These are phyloP conservation scores for Nicotiana undulata DNA, from an alignment of 257 asterid genomes.

Conservation along the genomic window DNA sequence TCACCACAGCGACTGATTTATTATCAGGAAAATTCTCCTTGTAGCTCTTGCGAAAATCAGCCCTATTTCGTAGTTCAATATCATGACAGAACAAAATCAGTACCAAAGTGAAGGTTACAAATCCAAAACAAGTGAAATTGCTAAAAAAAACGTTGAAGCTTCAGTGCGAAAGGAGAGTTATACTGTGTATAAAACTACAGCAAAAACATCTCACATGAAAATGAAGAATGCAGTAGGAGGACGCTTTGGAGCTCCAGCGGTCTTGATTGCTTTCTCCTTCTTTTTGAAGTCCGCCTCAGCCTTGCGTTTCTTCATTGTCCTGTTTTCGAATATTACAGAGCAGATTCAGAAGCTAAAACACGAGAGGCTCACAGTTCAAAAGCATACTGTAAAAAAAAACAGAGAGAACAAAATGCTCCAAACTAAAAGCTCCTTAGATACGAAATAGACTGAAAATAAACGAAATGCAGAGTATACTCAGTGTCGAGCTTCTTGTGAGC, in stretches of 20 bases:
- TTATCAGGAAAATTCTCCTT: slow-evolving; percentile 27
- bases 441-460: not conserved
- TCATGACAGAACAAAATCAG: not conserved
- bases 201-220: slow-evolving; percentile 11
- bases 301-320: slow-evolving; percentile 14
- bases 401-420: not conserved
- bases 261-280: slow-evolving; percentile 15
- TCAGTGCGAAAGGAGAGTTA: not conserved
- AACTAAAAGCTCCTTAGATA: not conserved
- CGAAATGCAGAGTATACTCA: not conserved
- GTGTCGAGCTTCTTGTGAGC: slow-evolving; percentile 22
- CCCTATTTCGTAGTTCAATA: slow-evolving; percentile 2
- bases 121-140: not conserved
- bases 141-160: not conserved
- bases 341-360: not conserved
- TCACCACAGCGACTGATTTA: slow-evolving; percentile 16
- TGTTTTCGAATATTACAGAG: not conserved
- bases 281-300: slow-evolving; percentile 5
- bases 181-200: not conserved
- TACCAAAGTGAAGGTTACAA: not conserved
- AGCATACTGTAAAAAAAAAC: too few relatives aligned
- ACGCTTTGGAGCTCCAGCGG: slow-evolving; percentile 24
- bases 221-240: slow-evolving; percentile 20
- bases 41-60: slow-evolving; percentile 19
- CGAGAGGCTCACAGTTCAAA: not conserved